phyloP scores from a whole-genome alignment of 768 basidiomycete genomes.

The Kwoniella newhampshirensis region DNA sequence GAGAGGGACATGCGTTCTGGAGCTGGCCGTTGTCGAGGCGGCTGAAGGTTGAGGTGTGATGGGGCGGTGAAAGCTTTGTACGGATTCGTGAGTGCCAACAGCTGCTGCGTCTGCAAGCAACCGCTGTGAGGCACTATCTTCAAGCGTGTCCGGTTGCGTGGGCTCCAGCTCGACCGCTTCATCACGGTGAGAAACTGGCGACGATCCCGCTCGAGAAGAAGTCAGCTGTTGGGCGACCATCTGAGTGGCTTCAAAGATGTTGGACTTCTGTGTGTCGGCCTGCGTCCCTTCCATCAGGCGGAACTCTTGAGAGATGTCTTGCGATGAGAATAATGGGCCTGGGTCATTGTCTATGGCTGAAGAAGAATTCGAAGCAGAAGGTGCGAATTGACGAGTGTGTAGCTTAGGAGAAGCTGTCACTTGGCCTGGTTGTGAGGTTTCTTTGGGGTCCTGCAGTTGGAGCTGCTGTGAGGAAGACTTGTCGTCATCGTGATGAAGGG shows the following conservation, averaged over 20 bases:
- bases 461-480: too few relatives aligned
- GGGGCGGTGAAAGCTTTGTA: neutral
- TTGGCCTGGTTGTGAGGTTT: too few relatives aligned
- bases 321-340: slow-evolving; percentile 11
- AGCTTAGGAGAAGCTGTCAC: too few relatives aligned
- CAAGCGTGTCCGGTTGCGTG: slow-evolving; percentile 12
- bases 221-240: neutral
- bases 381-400: neutral
- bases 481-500: too few relatives aligned
- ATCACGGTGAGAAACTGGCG: neutral
- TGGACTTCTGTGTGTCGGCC: slow-evolving; percentile 7
- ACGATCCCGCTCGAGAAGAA: neutral
- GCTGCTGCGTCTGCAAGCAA: neutral
- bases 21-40: slow-evolving; percentile 1
- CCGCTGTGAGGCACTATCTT: neutral
- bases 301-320: neutral
- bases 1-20: slow-evolving; percentile 7
- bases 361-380: slow-evolving; percentile 2
- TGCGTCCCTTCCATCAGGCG: neutral
- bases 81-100: neutral
- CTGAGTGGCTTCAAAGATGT: slow-evolving; percentile 18
- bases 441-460: too few relatives aligned
- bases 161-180: slow-evolving; percentile 1
- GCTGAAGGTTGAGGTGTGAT: slow-evolving; percentile 1
- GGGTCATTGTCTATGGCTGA: neutral